These are phyloP conservation scores for Fusarium vanettenii DNA, from an alignment of 2,329 filamentous ascomycete genomes.

Conservation along the genomic window DNA sequence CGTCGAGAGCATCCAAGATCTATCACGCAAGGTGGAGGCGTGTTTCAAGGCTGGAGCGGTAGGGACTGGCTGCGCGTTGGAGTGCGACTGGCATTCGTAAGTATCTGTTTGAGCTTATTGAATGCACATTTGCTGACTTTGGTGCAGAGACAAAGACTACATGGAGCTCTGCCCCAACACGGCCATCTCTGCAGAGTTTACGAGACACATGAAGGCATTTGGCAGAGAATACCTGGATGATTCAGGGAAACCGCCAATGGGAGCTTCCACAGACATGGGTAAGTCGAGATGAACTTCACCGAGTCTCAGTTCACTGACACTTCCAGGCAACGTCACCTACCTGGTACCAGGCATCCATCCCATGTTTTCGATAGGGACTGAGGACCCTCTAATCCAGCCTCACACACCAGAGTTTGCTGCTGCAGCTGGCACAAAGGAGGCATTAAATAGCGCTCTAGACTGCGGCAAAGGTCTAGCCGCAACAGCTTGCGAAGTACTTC, in stretches of 20 bases:
- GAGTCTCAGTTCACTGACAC: background rate
- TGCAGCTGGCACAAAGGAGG: constrained; percentile 27
- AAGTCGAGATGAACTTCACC: background rate
- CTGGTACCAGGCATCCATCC: constrained; percentile 37
- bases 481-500: constrained; percentile 28
- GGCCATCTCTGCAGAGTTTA: constrained; percentile 21
- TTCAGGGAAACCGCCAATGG: constrained; percentile 28
- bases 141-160: constrained; percentile 31
- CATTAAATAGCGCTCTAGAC: constrained; percentile 27
- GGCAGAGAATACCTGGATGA: constrained; percentile 21
- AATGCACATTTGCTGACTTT: background rate
- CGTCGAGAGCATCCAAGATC: constrained; percentile 51
- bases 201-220: constrained; percentile 35
- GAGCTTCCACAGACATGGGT: constrained; percentile 41
- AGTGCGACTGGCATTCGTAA: constrained; percentile 46
- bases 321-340: constrained; percentile 36
- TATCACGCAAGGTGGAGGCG: constrained; percentile 48
- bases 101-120: background rate
- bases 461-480: constrained; percentile 37
- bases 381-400: constrained; percentile 30
- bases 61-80: constrained; percentile 60
- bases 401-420: constrained; percentile 33
- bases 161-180: constrained; percentile 35
- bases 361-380: constrained; percentile 36
- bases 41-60: constrained; percentile 55